These are phyloP conservation scores for Psilocybe subaeruginosa DNA, from an alignment of 768 basidiomycete species.

Conservation along the genomic window DNA sequence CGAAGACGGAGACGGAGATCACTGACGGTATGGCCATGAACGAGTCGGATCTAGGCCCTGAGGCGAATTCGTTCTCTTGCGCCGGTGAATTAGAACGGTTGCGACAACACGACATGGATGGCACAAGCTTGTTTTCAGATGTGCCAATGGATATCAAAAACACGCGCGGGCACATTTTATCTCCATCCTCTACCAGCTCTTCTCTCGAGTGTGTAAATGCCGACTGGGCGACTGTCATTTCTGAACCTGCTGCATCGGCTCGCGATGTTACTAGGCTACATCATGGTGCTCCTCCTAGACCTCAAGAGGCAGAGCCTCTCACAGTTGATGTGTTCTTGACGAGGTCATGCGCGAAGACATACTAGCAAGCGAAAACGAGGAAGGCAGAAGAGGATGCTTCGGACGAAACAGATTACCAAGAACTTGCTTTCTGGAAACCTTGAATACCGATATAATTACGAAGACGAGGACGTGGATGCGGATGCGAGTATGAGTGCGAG, in stretches of 20 bases:
- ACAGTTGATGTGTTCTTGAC: conserved; percentile 35
- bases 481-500: not conserved
- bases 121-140: not conserved
- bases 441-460: not conserved
- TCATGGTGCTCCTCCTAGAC: not conserved
- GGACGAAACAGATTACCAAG: not conserved
- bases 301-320: conserved; percentile 4
- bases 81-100: not conserved
- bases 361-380: conserved; percentile 6
- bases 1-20: not conserved
- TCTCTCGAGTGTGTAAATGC: not conserved
- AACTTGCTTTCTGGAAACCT: not conserved
- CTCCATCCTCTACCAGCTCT: not conserved
- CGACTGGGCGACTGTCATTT: conserved; percentile 1
- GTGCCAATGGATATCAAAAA: not conserved
- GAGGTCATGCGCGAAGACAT: conserved; percentile 14
- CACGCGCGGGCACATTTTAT: not conserved
- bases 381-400: conserved; percentile 7
- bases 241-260: not conserved
- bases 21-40: not conserved
- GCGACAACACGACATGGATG: not conserved
- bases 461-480: not conserved
- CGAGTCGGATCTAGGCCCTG: not conserved
- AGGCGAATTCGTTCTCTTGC: not conserved
- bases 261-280: not conserved